Conservation (phyloP, 1,139 yeast genomes). For the Suhomyces panamericanus region DNA sequence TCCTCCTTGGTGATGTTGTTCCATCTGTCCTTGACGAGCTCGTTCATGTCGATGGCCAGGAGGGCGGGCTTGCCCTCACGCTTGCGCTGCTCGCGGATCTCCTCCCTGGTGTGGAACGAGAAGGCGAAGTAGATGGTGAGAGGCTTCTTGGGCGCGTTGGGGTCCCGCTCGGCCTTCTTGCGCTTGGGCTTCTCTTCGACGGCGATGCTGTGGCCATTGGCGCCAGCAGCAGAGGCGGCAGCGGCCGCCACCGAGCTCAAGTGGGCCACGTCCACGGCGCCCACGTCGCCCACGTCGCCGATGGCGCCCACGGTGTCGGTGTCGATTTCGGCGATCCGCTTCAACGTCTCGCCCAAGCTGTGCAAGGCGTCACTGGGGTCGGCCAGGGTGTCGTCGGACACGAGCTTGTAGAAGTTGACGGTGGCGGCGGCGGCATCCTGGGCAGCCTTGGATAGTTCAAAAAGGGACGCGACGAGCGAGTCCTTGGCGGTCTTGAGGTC, state of each 20-base stretch:
- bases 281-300: constrained; percentile 17
- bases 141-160: constrained; percentile 65
- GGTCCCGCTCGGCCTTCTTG: constrained; percentile 53
- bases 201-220: constrained; percentile 11
- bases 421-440: constrained; percentile 78
- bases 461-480: constrained; percentile 71
- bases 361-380: constrained; percentile 30
- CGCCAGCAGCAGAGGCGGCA: constrained; percentile 15
- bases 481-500: constrained; percentile 44
- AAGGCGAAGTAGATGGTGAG: constrained; percentile 82
- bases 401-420: constrained; percentile 66
- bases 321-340: constrained; percentile 16
- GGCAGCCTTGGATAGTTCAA: constrained; percentile 79
- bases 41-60: constrained; percentile 74
- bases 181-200: constrained; percentile 39
- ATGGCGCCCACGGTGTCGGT: constrained; percentile 18
- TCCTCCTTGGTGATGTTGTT: constrained; percentile 63
- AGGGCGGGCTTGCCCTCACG: constrained; percentile 60
- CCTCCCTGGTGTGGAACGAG: constrained; percentile 63
- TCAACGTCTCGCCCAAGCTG: constrained; percentile 28
- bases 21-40: constrained; percentile 79
- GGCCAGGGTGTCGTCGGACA: constrained; percentile 35
- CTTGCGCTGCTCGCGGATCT: constrained; percentile 64
- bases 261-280: constrained; percentile 16
- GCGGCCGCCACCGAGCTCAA: constrained; percentile 15